These are phyloP conservation scores for Plasmodium fragile DNA, from an alignment of 169 alveolate species.

Conservation along the genomic window DNA sequence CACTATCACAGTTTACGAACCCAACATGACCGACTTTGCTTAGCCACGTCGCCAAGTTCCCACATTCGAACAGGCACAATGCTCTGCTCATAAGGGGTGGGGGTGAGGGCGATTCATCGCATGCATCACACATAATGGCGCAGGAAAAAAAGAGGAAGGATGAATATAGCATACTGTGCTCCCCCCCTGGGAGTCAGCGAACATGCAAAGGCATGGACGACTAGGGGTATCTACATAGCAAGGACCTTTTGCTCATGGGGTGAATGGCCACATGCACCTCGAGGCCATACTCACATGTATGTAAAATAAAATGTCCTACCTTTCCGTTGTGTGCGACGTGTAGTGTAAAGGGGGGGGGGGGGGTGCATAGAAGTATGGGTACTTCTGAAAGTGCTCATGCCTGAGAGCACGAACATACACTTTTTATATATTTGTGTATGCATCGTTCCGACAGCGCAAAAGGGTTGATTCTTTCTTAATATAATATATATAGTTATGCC, in stretches of 20 bases:
- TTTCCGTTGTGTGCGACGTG: background rate
- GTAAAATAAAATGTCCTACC: background rate
- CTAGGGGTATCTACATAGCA: background rate
- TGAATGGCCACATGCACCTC: background rate
- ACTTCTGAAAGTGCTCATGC: background rate
- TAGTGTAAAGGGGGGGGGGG: too few species aligned
- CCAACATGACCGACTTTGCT: background rate
- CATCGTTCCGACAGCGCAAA: background rate
- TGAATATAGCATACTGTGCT: too few species aligned
- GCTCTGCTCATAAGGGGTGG: background rate
- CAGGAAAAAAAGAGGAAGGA: background rate
- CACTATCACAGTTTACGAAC: background rate
- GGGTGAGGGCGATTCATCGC: background rate
- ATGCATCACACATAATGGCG: background rate
- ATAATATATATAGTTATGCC: background rate
- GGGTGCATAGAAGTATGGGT: background rate
- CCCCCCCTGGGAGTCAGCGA: background rate
- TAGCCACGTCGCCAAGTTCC: background rate
- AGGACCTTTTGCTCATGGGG: background rate
- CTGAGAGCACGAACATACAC: background rate
- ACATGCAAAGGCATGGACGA: background rate
- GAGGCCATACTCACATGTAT: background rate
- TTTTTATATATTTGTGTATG: background rate
- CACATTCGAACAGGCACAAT: background rate
- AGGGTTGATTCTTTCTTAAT: background rate